phyloP scores from a whole-genome alignment of 495 filamentous ascomycete genomes.

The Choiromyces venosus region DNA sequence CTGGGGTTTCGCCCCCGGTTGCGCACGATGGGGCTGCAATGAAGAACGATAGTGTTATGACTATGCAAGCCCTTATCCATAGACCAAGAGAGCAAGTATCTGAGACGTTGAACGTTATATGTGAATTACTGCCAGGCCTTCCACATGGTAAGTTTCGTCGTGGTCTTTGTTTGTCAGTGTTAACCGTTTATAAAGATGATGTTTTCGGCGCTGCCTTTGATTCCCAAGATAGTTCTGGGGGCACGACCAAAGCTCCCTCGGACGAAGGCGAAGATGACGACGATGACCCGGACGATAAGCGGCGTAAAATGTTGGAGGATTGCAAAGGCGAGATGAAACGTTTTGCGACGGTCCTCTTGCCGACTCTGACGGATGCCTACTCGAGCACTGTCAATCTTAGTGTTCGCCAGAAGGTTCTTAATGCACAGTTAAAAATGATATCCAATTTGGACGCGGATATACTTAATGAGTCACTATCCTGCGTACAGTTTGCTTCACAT shows the following conservation, averaged over 20 bases:
- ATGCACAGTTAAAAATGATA: slow-evolving; percentile 94
- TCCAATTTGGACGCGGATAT: slow-evolving; percentile 84
- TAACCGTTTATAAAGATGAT: background rate
- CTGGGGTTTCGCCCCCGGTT: slow-evolving; percentile 84
- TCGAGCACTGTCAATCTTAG: slow-evolving; percentile 97
- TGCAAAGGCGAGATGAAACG: slow-evolving; percentile 83
- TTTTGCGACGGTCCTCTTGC: slow-evolving; percentile 91
- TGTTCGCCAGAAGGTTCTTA: slow-evolving; percentile 94
- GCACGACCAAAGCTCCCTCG: slow-evolving; percentile 26
- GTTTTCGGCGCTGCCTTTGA: slow-evolving; percentile 22
- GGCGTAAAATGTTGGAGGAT: slow-evolving; percentile 55
- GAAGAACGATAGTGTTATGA: slow-evolving; percentile 92
- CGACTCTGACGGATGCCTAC: slow-evolving; percentile 93
- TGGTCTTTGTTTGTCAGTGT: slow-evolving; percentile 13
- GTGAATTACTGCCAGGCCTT: slow-evolving; percentile 79
- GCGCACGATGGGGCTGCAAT: slow-evolving; percentile 73
- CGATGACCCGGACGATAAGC: slow-evolving; percentile 65
- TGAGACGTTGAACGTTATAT: slow-evolving; percentile 96
- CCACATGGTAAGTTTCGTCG: slow-evolving; percentile 42
- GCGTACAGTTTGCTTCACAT: slow-evolving; percentile 95
- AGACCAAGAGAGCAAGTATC: slow-evolving; percentile 93
- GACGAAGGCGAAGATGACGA: slow-evolving; percentile 47
- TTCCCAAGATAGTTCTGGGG: slow-evolving; percentile 29
- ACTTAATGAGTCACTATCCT: slow-evolving; percentile 77
- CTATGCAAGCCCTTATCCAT: slow-evolving; percentile 98